phyloP scores from a whole-genome alignment of 2,329 filamentous ascomycete genomes.

The Venturia aucupariae region DNA sequence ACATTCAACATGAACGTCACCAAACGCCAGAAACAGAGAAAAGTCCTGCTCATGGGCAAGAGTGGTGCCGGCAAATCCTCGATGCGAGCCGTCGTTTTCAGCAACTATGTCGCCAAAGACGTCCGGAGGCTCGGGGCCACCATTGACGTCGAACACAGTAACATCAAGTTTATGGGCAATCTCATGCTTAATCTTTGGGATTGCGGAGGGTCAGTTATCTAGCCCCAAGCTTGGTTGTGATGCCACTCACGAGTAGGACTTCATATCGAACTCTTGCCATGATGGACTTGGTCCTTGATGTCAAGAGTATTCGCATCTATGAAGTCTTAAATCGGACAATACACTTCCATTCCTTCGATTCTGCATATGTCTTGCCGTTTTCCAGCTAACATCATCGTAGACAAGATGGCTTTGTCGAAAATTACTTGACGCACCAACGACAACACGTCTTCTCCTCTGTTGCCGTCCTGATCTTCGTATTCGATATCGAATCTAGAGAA shows the following conservation, averaged over 20 bases:
- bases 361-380: not conserved
- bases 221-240: not conserved
- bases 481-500: conserved; percentile 94
- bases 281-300: not conserved
- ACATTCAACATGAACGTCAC: conserved; percentile 12
- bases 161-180: conserved; percentile 98
- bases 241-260: not conserved
- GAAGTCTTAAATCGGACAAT: not conserved
- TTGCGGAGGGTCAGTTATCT: conserved; percentile 61
- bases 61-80: conserved; percentile 96
- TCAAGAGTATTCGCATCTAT: not conserved
- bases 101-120: conserved; percentile 95
- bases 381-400: conserved; percentile 32
- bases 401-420: conserved; percentile 97
- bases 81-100: conserved; percentile 98
- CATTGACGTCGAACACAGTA: conserved; percentile 96
- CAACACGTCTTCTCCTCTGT: conserved; percentile 95
- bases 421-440: conserved; percentile 91
- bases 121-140: conserved; percentile 87
- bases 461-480: conserved; percentile 96
- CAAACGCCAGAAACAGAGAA: conserved; percentile 43
- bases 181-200: conserved; percentile 97
- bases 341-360: not conserved
- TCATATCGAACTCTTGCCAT: not conserved
- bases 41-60: conserved; percentile 64